phyloP scores from a whole-genome alignment of 2,329 filamentous ascomycete species.

The Fusarium pseudonygamai region DNA sequence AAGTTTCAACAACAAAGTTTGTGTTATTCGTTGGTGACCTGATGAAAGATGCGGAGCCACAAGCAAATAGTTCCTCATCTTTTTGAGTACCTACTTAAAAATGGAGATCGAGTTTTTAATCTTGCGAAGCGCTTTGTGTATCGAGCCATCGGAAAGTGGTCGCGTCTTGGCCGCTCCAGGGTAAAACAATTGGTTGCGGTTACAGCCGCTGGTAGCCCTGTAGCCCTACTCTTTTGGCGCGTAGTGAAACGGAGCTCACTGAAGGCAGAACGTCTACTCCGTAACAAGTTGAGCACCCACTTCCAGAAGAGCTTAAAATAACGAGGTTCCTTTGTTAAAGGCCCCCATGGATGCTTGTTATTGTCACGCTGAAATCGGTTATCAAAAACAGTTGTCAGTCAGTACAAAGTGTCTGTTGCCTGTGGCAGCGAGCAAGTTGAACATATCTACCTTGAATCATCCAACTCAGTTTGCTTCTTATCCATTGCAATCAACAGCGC shows the following conservation, averaged over 20 bases:
- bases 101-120: background rate
- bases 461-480: background rate
- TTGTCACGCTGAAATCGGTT: background rate
- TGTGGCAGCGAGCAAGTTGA: background rate
- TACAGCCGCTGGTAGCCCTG: conserved; percentile 6
- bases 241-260: conserved; percentile 23
- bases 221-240: conserved; percentile 16
- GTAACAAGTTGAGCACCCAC: background rate
- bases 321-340: background rate
- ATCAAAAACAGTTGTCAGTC: background rate
- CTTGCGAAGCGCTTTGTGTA: conserved; percentile 29
- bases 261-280: background rate
- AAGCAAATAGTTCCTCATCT: background rate
- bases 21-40: background rate
- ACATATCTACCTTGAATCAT: background rate
- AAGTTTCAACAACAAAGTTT: background rate
- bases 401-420: background rate
- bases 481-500: background rate
- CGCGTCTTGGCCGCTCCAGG: background rate
- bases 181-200: conserved; percentile 29
- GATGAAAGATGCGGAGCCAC: background rate
- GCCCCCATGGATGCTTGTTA: background rate
- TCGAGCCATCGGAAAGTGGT: conserved; percentile 6
- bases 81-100: background rate
- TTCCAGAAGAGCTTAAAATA: conserved; percentile 13